Evolutionary conservation across 768 basidiomycete species (phyloP).

Genomic region (Tubosaeta brunneosetosa): DNA sequence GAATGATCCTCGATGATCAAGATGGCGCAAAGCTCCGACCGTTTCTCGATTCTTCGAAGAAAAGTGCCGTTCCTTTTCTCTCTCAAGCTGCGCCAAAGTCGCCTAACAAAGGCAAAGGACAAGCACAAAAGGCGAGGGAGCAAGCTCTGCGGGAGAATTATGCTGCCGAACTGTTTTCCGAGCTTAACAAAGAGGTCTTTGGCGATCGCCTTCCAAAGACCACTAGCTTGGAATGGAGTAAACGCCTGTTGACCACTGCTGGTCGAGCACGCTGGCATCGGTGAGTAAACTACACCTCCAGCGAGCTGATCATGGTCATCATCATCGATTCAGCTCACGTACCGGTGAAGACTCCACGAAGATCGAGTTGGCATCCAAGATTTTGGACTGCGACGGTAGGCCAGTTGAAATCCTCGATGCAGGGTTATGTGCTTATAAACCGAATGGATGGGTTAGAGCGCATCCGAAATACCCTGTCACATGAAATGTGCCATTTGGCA

Average conservation of each 20-base stretch:
- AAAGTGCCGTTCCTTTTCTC: neutral
- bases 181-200: slow-evolving; percentile 59
- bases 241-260: slow-evolving; percentile 60
- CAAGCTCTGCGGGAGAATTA: slow-evolving; percentile 44
- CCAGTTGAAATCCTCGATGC: neutral
- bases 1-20: slow-evolving; percentile 2
- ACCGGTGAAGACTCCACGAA: slow-evolving; percentile 56
- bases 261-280: slow-evolving; percentile 64
- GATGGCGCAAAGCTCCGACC: slow-evolving; percentile 3
- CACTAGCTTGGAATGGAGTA: slow-evolving; percentile 64
- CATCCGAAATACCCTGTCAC: slow-evolving; percentile 76
- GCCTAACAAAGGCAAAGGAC: slow-evolving; percentile 23
- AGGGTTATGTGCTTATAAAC: neutral
- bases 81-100: slow-evolving; percentile 8
- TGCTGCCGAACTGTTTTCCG: slow-evolving; percentile 54
- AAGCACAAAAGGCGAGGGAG: slow-evolving; percentile 37
- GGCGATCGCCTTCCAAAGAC: slow-evolving; percentile 46
- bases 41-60: slow-evolving; percentile 11
- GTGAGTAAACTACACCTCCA: slow-evolving; percentile 30
- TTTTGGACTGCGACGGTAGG: slow-evolving; percentile 71
- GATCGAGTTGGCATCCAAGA: slow-evolving; percentile 80
- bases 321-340: slow-evolving; percentile 37
- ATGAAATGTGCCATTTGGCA: slow-evolving; percentile 92
- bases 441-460: slow-evolving; percentile 47
- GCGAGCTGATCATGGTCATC: neutral